Evolutionary conservation across 2,329 filamentous ascomycete genomes (phyloP).

Genomic region (Colletotrichum limetticola): DNA sequence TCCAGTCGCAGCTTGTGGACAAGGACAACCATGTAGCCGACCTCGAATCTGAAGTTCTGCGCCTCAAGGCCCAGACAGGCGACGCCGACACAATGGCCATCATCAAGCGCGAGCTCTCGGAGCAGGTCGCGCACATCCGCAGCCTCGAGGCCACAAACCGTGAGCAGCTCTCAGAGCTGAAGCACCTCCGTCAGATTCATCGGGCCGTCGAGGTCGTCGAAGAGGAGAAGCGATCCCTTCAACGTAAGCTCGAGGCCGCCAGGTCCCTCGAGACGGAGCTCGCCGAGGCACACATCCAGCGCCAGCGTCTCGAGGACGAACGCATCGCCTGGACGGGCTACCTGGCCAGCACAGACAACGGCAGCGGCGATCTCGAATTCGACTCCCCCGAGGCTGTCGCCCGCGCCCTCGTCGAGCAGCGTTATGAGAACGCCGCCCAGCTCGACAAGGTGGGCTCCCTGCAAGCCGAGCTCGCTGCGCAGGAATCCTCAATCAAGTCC

Average conservation of each 20-base stretch:
- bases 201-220: slow-evolving; percentile 94
- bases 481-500: slow-evolving; percentile 77
- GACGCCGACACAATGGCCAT: slow-evolving; percentile 87
- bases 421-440: slow-evolving; percentile 82
- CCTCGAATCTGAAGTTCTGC: slow-evolving; percentile 85
- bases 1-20: slow-evolving; percentile 74
- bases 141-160: slow-evolving; percentile 83
- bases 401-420: slow-evolving; percentile 83
- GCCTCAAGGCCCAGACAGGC: slow-evolving; percentile 85
- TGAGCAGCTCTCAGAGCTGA: slow-evolving; percentile 83
- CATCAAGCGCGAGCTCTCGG: slow-evolving; percentile 87
- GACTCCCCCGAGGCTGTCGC: slow-evolving; percentile 90
- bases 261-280: slow-evolving; percentile 80
- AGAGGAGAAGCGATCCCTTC: slow-evolving; percentile 89
- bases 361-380: slow-evolving; percentile 74
- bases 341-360: slow-evolving; percentile 73
- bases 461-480: slow-evolving; percentile 81
- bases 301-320: slow-evolving; percentile 90
- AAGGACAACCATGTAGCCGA: slow-evolving; percentile 77
- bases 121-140: slow-evolving; percentile 92
- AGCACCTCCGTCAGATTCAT: slow-evolving; percentile 81
- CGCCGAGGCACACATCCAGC: slow-evolving; percentile 81
- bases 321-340: slow-evolving; percentile 87
- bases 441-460: slow-evolving; percentile 82
- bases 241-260: slow-evolving; percentile 80